Conservation (phyloP, 2,329 filamentous ascomycete species). For the Colletotrichum neosansevieriae region DNA sequence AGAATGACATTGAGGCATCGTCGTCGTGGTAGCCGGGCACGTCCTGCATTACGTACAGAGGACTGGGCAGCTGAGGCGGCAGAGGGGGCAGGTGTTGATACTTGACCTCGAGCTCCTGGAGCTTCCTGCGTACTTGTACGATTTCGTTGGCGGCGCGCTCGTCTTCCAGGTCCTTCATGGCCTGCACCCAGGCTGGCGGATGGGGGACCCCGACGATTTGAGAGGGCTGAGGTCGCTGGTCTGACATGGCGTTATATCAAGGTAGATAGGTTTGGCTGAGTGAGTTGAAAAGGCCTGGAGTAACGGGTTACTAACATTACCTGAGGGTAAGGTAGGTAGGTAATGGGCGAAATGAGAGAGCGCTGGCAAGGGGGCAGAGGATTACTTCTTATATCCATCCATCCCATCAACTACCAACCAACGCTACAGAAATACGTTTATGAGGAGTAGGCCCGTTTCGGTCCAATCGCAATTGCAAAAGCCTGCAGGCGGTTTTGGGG, state of each 20-base stretch:
- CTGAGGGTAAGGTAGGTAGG: slow-evolving; percentile 2
- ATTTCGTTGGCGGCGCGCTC: not conserved
- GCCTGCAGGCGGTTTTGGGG: too few species aligned
- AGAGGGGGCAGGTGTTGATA: slow-evolving; percentile 7
- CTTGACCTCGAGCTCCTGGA: slow-evolving; percentile 4
- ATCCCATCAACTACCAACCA: not conserved
- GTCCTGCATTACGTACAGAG: slow-evolving; percentile 18
- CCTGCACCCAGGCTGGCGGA: slow-evolving; percentile 3
- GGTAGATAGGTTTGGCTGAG: not conserved
- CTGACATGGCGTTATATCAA: not conserved
- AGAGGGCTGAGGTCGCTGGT: not conserved
- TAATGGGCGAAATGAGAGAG: not conserved
- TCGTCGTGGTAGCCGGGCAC: slow-evolving; percentile 11
- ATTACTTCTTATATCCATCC: not conserved
- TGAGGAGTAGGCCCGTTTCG: not conserved
- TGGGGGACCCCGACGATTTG: slow-evolving; percentile 1
- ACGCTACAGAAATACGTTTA: not conserved
- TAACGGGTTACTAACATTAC: not conserved
- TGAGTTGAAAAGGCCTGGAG: not conserved
- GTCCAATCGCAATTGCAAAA: not conserved
- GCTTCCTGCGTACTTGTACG: not conserved
- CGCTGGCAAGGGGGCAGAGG: not conserved
- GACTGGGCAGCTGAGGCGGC: slow-evolving; percentile 15
- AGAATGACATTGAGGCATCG: slow-evolving; percentile 11
- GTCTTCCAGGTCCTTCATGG: slow-evolving; percentile 1